These are phyloP conservation scores for Strobilomyces confusus DNA, from an alignment of 768 basidiomycete species.

Conservation along the genomic window DNA sequence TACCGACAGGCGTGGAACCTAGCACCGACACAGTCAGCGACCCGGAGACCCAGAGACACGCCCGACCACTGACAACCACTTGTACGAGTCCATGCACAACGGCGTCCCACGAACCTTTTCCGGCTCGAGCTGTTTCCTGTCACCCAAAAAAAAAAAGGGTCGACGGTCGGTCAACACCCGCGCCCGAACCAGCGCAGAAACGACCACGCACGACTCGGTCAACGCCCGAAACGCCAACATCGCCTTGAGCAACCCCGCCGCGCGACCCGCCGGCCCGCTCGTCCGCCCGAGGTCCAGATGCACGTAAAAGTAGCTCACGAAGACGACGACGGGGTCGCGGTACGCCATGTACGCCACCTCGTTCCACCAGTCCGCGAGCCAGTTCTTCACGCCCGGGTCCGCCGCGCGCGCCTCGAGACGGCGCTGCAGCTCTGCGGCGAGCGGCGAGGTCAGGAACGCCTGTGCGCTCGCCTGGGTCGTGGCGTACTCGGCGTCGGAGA, in stretches of 20 bases:
- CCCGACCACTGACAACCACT: slow-evolving; percentile 65
- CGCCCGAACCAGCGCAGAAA: neutral
- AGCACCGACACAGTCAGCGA: slow-evolving; percentile 4
- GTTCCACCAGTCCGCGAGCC: slow-evolving; percentile 99
- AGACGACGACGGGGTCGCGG: slow-evolving; percentile 86
- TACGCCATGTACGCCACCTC: slow-evolving; percentile 86
- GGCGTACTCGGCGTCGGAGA: slow-evolving; percentile 58
- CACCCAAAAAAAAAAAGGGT: neutral
- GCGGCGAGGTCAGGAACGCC: slow-evolving; percentile 65
- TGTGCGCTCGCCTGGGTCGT: slow-evolving; percentile 57
- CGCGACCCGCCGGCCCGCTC: slow-evolving; percentile 58
- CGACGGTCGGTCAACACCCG: neutral
- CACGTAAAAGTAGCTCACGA: slow-evolving; percentile 93
- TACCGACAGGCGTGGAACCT: slow-evolving; percentile 93
- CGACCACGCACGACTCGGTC: slow-evolving; percentile 60
- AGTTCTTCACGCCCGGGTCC: slow-evolving; percentile 56
- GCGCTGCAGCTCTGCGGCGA: slow-evolving; percentile 68
- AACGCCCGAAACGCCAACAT: slow-evolving; percentile 82
- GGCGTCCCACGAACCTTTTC: slow-evolving; percentile 78
- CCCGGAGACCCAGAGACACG: neutral
- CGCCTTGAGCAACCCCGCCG: slow-evolving; percentile 80
- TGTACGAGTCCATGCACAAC: slow-evolving; percentile 90
- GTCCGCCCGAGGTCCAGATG: slow-evolving; percentile 60
- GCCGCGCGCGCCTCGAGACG: slow-evolving; percentile 74
- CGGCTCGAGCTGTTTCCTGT: slow-evolving; percentile 75